Conservation (phyloP, 139 green algal species). For the Picochlorum costavermella region DNA sequence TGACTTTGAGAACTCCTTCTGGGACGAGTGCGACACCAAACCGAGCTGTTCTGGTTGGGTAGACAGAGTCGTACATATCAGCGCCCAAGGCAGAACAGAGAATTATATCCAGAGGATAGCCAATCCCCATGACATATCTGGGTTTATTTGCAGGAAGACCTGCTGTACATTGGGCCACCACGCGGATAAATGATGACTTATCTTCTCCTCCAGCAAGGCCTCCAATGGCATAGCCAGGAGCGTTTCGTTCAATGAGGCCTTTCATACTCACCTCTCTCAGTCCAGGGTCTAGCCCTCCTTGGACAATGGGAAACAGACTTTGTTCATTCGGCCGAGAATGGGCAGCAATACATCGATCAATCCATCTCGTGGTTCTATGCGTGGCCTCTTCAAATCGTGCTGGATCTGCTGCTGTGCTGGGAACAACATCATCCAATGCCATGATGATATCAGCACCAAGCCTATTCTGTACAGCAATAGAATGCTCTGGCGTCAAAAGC, state of each 20-base stretch:
- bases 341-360: conserved; percentile 90
- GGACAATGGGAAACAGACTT: conserved; percentile 85
- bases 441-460: conserved; percentile 92
- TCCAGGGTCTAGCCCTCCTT: conserved; percentile 57
- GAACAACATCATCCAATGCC: conserved; percentile 94
- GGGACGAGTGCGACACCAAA: conserved; percentile 90
- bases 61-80: conserved; percentile 96
- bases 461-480: conserved; percentile 83
- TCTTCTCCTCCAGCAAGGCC: conserved; percentile 89
- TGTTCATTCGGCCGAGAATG: conserved; percentile 74
- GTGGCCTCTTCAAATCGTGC: conserved; percentile 86
- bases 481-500: conserved; percentile 92
- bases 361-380: conserved; percentile 82
- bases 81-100: conserved; percentile 86
- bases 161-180: conserved; percentile 75
- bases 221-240: conserved; percentile 89
- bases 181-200: conserved; percentile 75
- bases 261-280: conserved; percentile 63
- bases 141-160: conserved; percentile 75
- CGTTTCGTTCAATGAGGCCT: conserved; percentile 55
- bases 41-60: conserved; percentile 87
- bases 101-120: conserved; percentile 93
- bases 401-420: conserved; percentile 28
- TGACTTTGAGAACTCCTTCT: conserved; percentile 70
- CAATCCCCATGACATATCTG: conserved; percentile 88